These are phyloP conservation scores for Globisporangium lucens DNA, from an alignment of 352 stramenopile genomes.

Conservation along the genomic window DNA sequence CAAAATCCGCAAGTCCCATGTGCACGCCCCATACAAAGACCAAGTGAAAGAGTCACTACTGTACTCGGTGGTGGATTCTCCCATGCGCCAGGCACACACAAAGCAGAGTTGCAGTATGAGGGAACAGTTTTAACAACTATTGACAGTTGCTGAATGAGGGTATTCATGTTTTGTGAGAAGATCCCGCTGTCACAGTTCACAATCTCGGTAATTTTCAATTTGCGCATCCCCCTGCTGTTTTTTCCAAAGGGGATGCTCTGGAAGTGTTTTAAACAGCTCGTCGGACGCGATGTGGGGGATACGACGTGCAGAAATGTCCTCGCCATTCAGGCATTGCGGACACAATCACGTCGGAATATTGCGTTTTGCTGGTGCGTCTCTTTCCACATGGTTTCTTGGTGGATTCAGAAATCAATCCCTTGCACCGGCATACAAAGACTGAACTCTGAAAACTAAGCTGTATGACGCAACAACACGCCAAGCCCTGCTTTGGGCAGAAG, in stretches of 20 bases:
- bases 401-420: background rate
- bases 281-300: background rate
- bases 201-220: slow-evolving; percentile 3
- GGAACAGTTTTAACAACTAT: too few species aligned
- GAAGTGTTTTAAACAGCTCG: background rate
- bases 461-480: background rate
- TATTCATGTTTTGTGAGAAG: background rate
- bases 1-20: too few species aligned
- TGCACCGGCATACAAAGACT: background rate
- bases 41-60: too few species aligned
- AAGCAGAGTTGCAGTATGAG: too few species aligned
- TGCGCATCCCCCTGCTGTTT: background rate
- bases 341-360: background rate
- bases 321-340: background rate
- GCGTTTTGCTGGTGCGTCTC: background rate
- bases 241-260: too few species aligned
- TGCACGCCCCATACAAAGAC: too few species aligned
- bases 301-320: background rate
- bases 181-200: background rate
- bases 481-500: background rate
- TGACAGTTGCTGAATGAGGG: background rate
- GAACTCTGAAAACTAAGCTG: background rate
- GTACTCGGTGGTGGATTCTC: too few species aligned
- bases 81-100: too few species aligned
- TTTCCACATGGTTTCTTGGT: background rate